Evolutionary conservation across 2,329 filamentous ascomycete species (phyloP), one percentile per base, ranked within the genome.

Genomic region (Colletotrichum sp.): DNA sequence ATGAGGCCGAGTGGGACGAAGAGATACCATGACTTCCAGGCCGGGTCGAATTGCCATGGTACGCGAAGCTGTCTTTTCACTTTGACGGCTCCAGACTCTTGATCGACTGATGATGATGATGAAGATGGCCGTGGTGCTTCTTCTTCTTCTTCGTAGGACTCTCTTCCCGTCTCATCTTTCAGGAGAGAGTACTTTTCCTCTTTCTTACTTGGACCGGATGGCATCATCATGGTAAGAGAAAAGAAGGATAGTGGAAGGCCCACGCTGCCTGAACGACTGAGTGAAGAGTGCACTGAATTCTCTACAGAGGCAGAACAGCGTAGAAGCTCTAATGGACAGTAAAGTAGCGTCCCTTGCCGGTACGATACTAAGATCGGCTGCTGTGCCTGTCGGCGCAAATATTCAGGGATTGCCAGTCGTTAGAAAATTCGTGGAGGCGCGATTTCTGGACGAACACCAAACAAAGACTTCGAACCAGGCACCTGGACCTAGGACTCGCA

Each of bases 11-110:
- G 67, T 0, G 72, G 72, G 13, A 52, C 66, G 34, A 61, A 65
- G 49, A 75, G 67, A 5, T 64, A 65, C 72, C 72, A 71, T 16
- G 72, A 65, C 27, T 71, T 71, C 72, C 72, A 75, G 11, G 72
- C 72, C 27, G 67, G 59, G 49, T 75, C 72, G 15, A 75, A n/a
- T 19, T 64, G 67, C 67, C 67, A 71, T 5, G 49, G 22, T 3
- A 49, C 13, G 8, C 32, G 52, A 3, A 71, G 61, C 11, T 30
- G 9, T 3, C 30, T 32, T 16, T 65, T 66, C 16, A 63, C 29
- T 22, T 36, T 55, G 9, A 49, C 32, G 11, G 61, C 22, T 6
- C 69, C 63, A 4, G 55, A 44, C 15, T 72, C 69, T 27, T 75
- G 62, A 25, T 68, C 39, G 25, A 63, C 27, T 3, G 69, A 72